A percentile compares a stretch with the other conserved stretches of the same genome.
These are phyloP conservation scores for Spathaspora girioi DNA, from an alignment of 805 yeast genomes.

Conservation along the genomic window DNA sequence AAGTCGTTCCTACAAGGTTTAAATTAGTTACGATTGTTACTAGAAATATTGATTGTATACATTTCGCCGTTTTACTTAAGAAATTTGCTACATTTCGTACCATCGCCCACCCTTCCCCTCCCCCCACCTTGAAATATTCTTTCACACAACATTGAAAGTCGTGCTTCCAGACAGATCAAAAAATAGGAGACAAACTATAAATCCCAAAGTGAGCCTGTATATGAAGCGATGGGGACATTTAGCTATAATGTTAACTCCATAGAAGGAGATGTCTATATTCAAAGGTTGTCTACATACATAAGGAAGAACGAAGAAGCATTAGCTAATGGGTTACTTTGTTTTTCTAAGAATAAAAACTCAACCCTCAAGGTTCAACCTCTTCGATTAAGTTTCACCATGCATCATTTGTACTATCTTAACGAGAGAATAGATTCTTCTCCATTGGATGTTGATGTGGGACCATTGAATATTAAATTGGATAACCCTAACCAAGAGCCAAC, in stretches of 20 bases:
- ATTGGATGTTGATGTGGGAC: constrained; percentile 54
- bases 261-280: constrained; percentile 58
- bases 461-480: constrained; percentile 57
- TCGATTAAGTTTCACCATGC: constrained; percentile 55
- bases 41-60: background rate
- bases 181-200: background rate
- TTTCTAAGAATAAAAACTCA: constrained; percentile 35
- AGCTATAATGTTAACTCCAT: constrained; percentile 30
- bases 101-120: too few species aligned
- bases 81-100: too few species aligned
- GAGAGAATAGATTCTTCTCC: constrained; percentile 51
- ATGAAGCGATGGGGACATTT: constrained; percentile 22
- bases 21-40: background rate
- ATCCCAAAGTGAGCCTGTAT: background rate
- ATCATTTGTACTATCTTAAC: constrained; percentile 59
- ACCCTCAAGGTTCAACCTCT: constrained; percentile 44
- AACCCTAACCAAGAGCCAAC: constrained; percentile 52
- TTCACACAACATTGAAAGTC: background rate
- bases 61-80: too few species aligned
- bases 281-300: constrained; percentile 50
- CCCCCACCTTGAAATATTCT: background rate
- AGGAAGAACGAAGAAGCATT: constrained; percentile 55
- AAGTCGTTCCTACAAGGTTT: background rate
- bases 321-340: constrained; percentile 56
- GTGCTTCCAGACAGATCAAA: background rate